Conservation (phyloP, 176 grass and related monocot genomes). For the Ensete ventricosum region DNA sequence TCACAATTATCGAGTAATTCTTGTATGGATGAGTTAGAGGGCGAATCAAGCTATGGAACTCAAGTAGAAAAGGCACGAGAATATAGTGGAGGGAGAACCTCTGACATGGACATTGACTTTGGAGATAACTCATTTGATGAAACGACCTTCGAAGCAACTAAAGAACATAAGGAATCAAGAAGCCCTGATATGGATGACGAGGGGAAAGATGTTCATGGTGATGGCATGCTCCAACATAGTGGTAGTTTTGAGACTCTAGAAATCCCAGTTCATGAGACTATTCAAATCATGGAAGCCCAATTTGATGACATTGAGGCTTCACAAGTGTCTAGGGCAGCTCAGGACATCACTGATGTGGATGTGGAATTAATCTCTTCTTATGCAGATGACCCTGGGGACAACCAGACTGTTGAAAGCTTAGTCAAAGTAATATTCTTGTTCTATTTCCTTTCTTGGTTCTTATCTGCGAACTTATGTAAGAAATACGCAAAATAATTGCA, state of each 20-base stretch:
- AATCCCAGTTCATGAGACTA: not conserved
- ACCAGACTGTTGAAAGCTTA: slow-evolving; percentile 26
- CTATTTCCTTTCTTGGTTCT: not conserved
- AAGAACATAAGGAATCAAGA: not conserved
- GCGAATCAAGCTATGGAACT: not conserved
- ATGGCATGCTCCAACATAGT: not conserved
- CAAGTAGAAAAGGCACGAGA: not conserved
- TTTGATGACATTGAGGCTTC: slow-evolving; percentile 48
- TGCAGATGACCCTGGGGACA: slow-evolving; percentile 42
- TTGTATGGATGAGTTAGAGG: not conserved
- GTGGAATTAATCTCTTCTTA: slow-evolving; percentile 53
- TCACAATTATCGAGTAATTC: not conserved
- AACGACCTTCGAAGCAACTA: not conserved
- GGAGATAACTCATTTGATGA: slow-evolving; percentile 17
- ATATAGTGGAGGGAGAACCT: not conserved
- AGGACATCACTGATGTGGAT: slow-evolving; percentile 39
- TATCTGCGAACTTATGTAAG: not conserved
- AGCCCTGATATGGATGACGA: slow-evolving; percentile 27
- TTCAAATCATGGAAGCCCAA: slow-evolving; percentile 12
- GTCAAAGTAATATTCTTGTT: slow-evolving; percentile 1
- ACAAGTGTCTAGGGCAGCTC: slow-evolving; percentile 45
- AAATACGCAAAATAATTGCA: no score
- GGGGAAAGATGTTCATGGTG: slow-evolving; percentile 8
- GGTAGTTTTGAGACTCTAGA: not conserved
- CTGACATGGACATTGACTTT: not conserved